Evolutionary conservation across 192 early-diverging fungal genomes (phyloP).

Genomic region (Coemansia sp.): DNA sequence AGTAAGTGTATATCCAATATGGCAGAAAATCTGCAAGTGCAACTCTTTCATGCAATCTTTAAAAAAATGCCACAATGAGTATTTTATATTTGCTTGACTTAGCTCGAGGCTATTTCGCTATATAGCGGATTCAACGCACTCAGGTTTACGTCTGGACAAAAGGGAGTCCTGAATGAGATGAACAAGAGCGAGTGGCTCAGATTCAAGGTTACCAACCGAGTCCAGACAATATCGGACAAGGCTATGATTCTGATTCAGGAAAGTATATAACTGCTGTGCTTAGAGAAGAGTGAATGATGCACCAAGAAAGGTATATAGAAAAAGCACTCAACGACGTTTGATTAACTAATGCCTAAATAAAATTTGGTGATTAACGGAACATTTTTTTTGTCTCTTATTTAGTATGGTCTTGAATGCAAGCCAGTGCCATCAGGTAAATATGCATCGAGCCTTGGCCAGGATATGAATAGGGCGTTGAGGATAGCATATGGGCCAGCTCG

Average conservation of each 20-base stretch:
- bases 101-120: constrained; percentile 25
- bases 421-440: constrained; percentile 24
- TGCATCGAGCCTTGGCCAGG: constrained; percentile 22
- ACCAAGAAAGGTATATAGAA: no score
- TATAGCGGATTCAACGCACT: constrained; percentile 28
- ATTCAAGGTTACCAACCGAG: constrained; percentile 9
- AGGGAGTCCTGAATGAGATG: constrained; percentile 40
- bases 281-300: no score
- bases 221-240: constrained; percentile 28
- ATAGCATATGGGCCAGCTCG: constrained; percentile 23
- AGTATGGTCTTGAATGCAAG: constrained; percentile 32
- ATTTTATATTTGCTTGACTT: not conserved
- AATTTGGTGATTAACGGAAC: not conserved
- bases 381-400: constrained; percentile 1
- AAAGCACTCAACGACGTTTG: no score
- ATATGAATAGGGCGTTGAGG: constrained; percentile 25
- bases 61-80: not conserved
- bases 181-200: constrained; percentile 19
- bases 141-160: constrained; percentile 33
- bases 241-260: constrained; percentile 38
- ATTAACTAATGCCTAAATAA: not conserved
- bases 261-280: constrained; percentile 2
- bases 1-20: constrained; percentile 15
- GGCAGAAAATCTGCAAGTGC: no score
- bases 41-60: not conserved